Conservation (phyloP, 352 stramenopile genomes). For the Phytophthora ohioensis region DNA sequence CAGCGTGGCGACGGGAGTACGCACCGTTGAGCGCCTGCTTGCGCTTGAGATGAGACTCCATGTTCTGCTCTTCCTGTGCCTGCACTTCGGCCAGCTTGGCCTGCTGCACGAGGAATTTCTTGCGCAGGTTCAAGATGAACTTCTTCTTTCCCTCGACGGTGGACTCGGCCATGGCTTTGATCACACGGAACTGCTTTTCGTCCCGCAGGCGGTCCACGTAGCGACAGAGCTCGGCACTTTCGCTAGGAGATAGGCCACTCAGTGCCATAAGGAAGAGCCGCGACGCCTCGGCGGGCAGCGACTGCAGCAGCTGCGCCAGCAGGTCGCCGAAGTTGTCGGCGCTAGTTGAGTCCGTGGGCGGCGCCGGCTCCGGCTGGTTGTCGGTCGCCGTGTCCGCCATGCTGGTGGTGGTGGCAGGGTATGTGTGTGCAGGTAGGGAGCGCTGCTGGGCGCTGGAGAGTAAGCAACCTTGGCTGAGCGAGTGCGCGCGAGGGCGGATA, state of each 20-base stretch:
- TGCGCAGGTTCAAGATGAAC: constrained; percentile 72
- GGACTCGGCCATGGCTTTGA: constrained; percentile 84
- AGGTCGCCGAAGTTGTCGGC: constrained; percentile 75
- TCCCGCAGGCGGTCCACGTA: constrained; percentile 79
- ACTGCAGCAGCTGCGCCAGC: constrained; percentile 76
- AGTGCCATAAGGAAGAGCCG: constrained; percentile 81
- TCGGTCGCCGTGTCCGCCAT: constrained; percentile 43
- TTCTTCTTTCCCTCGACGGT: constrained; percentile 84
- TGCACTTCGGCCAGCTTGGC: constrained; percentile 61
- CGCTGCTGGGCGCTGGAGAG: no score
- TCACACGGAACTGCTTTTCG: constrained; percentile 89
- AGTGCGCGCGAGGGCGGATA: constrained; percentile 36
- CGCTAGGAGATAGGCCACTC: constrained; percentile 70
- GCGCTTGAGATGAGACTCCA: constrained; percentile 74
- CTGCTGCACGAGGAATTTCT: constrained; percentile 78
- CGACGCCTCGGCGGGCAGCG: constrained; percentile 75
- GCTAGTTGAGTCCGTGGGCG: constrained; percentile 32
- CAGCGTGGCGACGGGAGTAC: constrained; percentile 6
- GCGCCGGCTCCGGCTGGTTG: constrained; percentile 46
- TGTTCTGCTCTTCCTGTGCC: constrained; percentile 63
- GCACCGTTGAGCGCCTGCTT: constrained; percentile 76
- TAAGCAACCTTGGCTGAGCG: neutral
- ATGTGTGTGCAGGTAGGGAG: neutral
- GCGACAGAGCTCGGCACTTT: constrained; percentile 80
- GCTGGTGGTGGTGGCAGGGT: neutral